These are phyloP conservation scores for Entomophthora muscae DNA, from an alignment of 371 early-diverging fungal species.

Conservation along the genomic window DNA sequence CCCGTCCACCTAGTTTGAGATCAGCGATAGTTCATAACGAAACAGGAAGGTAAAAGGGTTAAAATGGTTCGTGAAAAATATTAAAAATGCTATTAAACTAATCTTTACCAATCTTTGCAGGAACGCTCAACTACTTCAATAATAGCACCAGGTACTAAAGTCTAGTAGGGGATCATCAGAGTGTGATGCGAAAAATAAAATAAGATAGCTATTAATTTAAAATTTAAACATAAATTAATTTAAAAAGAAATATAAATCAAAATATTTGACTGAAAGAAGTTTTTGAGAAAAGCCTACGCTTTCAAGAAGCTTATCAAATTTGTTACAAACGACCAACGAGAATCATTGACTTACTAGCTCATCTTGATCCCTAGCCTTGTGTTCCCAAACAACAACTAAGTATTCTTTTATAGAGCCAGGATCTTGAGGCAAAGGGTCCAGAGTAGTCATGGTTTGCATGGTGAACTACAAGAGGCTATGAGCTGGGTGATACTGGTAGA, in stretches of 20 bases:
- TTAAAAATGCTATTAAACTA: no score
- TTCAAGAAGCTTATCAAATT: neutral
- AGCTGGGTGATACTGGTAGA: no score
- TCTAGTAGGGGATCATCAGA: neutral
- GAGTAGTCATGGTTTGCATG: neutral
- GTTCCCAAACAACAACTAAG: constrained; percentile 3
- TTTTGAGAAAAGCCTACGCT: neutral
- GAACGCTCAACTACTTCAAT: neutral
- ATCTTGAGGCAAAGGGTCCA: neutral
- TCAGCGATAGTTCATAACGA: neutral
- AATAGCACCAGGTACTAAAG: neutral
- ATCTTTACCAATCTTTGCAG: constrained; percentile 2
- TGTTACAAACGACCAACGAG: neutral
- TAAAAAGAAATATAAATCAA: neutral
- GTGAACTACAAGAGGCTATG: no score
- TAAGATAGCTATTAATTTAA: neutral
- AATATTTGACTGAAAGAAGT: neutral
- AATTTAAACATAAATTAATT: neutral
- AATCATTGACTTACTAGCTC: neutral
- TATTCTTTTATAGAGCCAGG: neutral
- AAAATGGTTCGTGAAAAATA: neutral
- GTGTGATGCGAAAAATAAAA: neutral
- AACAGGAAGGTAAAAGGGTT: neutral
- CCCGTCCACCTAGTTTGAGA: neutral
- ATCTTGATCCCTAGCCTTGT: neutral